Evolutionary conservation across 2,329 filamentous ascomycete genomes (phyloP).

Genomic region (Coniella lustricola): DNA sequence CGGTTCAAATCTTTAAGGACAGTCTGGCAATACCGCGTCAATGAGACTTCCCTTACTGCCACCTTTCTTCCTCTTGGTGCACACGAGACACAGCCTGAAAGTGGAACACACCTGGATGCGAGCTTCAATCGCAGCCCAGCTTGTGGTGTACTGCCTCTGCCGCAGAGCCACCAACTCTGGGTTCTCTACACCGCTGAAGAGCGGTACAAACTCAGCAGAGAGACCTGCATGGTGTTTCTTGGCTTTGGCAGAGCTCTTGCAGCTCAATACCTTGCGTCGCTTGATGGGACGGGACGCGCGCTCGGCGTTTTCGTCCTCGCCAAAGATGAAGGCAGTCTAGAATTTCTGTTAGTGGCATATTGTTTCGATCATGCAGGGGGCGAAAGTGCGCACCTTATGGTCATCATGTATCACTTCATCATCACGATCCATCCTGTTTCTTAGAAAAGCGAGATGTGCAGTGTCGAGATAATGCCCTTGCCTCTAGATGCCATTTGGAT

Average conservation of each 20-base stretch:
- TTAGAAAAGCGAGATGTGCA: background rate
- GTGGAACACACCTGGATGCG: constrained; percentile 48
- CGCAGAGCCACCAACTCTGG: constrained; percentile 44
- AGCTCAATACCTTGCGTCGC: constrained; percentile 46
- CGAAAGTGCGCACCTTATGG: constrained; percentile 31
- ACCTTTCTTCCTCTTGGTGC: background rate
- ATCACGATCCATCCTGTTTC: constrained; percentile 7
- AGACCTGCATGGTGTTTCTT: constrained; percentile 17
- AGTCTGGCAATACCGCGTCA: constrained; percentile 28
- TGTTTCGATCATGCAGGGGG: background rate
- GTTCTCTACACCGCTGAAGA: constrained; percentile 49
- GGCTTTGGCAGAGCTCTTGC: constrained; percentile 16
- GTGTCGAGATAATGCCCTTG: too few species aligned
- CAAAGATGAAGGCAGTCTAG: constrained; percentile 58
- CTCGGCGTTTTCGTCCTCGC: constrained; percentile 36
- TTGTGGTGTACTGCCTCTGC: constrained; percentile 50
- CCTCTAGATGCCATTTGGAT: background rate
- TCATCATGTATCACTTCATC: constrained; percentile 33
- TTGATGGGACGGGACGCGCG: constrained; percentile 42
- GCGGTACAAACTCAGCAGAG: constrained; percentile 35
- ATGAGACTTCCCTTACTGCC: constrained; percentile 1
- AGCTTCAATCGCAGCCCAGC: constrained; percentile 58
- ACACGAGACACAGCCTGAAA: background rate
- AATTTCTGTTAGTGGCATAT: background rate
- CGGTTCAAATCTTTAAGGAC: constrained; percentile 55